These are phyloP conservation scores for Tricholoma sp. DNA, from an alignment of 768 basidiomycete species.

Conservation along the genomic window DNA sequence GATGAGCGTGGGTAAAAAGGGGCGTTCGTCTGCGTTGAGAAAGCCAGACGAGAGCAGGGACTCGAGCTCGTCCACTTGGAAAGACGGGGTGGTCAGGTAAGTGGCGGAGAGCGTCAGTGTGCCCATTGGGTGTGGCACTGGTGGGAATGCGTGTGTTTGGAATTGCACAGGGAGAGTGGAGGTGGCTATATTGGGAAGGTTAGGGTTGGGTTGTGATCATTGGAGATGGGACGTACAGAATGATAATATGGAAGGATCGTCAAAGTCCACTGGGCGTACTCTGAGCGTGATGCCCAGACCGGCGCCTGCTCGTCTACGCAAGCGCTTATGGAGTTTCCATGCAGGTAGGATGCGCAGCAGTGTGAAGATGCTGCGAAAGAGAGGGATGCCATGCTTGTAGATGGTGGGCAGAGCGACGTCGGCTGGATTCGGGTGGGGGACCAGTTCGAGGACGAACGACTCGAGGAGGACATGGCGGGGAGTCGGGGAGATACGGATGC, in stretches of 20 bases:
- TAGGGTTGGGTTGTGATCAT: constrained; percentile 22
- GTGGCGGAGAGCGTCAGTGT: constrained; percentile 55
- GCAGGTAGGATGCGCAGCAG: constrained; percentile 70
- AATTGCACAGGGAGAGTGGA: constrained; percentile 35
- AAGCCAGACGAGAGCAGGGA: constrained; percentile 71
- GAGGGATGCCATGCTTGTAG: constrained; percentile 81
- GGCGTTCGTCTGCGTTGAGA: constrained; percentile 60
- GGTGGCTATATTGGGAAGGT: constrained; percentile 26
- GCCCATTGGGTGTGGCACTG: constrained; percentile 66
- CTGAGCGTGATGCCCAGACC: constrained; percentile 46
- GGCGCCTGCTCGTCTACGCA: constrained; percentile 40
- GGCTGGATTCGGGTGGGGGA: constrained; percentile 18
- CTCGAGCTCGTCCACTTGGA: constrained; percentile 74
- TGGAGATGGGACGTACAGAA: constrained; percentile 13
- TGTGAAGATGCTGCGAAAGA: constrained; percentile 75
- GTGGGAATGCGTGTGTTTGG: constrained; percentile 54
- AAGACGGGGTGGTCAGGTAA: constrained; percentile 64
- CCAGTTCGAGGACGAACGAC: constrained; percentile 56
- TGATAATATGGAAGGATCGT: constrained; percentile 21
- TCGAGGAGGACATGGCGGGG: constrained; percentile 71
- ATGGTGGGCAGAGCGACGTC: constrained; percentile 69
- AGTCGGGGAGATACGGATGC: constrained; percentile 62
- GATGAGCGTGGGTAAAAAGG: constrained; percentile 67
- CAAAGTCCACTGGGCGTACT: constrained; percentile 24
- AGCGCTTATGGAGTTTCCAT: constrained; percentile 67